Evolutionary conservation across 1,139 yeast genomes (phyloP).

Genomic region (Pichia terricola): DNA sequence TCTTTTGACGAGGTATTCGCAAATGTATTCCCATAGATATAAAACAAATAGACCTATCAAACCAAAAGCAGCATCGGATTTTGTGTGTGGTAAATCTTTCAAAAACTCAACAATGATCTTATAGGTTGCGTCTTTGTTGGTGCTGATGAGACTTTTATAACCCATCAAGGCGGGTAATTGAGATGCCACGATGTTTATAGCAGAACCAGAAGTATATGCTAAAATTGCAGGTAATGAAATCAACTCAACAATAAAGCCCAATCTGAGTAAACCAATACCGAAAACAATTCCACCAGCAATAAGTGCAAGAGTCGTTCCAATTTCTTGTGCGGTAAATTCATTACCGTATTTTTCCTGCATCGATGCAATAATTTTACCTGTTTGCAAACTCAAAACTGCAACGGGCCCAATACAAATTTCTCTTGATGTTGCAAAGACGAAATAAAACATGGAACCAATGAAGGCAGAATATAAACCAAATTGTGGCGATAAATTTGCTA

Average conservation of each 20-base stretch:
- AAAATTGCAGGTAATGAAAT: slow-evolving; percentile 87
- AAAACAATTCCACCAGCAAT: slow-evolving; percentile 79
- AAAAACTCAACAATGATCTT: slow-evolving; percentile 60
- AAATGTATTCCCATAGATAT: slow-evolving; percentile 55
- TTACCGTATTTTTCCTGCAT: slow-evolving; percentile 38
- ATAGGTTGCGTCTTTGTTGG: slow-evolving; percentile 64
- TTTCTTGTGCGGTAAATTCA: slow-evolving; percentile 46
- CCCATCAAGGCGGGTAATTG: slow-evolving; percentile 88
- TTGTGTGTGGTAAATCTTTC: slow-evolving; percentile 58
- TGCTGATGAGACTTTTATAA: slow-evolving; percentile 48
- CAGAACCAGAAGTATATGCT: slow-evolving; percentile 94
- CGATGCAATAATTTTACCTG: slow-evolving; percentile 61
- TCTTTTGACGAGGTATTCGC: slow-evolving; percentile 52
- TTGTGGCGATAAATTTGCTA: slow-evolving; percentile 74
- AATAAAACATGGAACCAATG: slow-evolving; percentile 83
- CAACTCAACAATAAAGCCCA: slow-evolving; percentile 81
- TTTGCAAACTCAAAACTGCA: slow-evolving; percentile 88
- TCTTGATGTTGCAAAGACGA: slow-evolving; percentile 87
- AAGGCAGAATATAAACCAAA: slow-evolving; percentile 87
- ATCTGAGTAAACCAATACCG: slow-evolving; percentile 70
- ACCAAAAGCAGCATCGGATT: slow-evolving; percentile 82
- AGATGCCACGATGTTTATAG: slow-evolving; percentile 69
- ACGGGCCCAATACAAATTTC: slow-evolving; percentile 96
- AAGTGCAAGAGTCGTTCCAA: slow-evolving; percentile 72
- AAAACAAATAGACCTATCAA: slow-evolving; percentile 59